Conservation (phyloP, 768 basidiomycete genomes). For the Lactarius sp. region DNA sequence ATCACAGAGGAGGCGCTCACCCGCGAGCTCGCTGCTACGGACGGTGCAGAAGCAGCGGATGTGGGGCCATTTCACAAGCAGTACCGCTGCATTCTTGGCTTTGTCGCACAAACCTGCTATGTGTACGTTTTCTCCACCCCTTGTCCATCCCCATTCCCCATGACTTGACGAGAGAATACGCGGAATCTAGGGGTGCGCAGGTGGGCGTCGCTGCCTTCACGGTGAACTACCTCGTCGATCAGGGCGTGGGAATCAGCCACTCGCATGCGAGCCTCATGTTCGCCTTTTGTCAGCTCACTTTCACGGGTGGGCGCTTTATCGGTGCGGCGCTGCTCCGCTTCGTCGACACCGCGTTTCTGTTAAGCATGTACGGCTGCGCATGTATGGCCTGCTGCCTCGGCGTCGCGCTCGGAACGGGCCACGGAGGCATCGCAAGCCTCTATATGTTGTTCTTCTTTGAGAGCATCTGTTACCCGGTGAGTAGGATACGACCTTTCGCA, state of each 20-base stretch:
- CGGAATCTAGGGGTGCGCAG: conserved; percentile 49
- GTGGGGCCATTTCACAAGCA: conserved; percentile 63
- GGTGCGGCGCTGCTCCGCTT: conserved; percentile 56
- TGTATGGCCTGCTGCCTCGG: conserved; percentile 51
- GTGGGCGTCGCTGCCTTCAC: conserved; percentile 63
- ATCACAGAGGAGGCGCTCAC: conserved; percentile 63
- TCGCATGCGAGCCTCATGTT: conserved; percentile 58
- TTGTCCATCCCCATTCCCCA: neutral
- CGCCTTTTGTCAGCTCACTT: conserved; percentile 68
- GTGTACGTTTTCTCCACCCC: conserved; percentile 38
- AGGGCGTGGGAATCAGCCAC: conserved; percentile 48
- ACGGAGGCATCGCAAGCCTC: conserved; percentile 53
- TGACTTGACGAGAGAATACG: neutral
- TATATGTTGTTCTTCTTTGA: conserved; percentile 71
- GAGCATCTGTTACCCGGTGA: conserved; percentile 65
- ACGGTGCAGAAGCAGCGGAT: conserved; percentile 34
- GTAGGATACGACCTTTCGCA: conserved; percentile 19
- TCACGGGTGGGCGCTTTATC: conserved; percentile 60
- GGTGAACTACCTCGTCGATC: conserved; percentile 66
- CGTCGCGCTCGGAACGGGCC: conserved; percentile 47
- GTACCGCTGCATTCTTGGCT: conserved; percentile 66
- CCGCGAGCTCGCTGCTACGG: conserved; percentile 43
- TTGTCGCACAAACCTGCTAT: conserved; percentile 65
- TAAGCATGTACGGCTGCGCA: conserved; percentile 47
- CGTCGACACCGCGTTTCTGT: conserved; percentile 60